Evolutionary conservation across 257 asterid genomes (phyloP), one percentile per base, ranked within the genome.

Genomic region (Haberlea rhodopensis): DNA sequence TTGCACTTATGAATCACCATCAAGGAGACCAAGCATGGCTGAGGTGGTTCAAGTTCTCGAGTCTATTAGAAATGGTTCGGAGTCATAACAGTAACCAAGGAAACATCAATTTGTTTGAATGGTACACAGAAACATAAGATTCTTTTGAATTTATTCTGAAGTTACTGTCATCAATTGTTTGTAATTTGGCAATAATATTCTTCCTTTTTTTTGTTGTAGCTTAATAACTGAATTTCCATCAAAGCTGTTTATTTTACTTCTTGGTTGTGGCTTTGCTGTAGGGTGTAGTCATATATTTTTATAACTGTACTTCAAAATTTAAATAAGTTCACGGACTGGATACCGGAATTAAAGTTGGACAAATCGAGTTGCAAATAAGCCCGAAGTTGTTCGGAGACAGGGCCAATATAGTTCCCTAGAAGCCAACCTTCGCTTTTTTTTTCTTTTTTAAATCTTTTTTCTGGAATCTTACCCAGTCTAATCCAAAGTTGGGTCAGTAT

Each of bases 1-100:
- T 54, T 87, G 99, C 64, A 84, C 94, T 24, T 71, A 71, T 1
- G 99, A 92, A 64, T 57, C 27, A 55, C 81, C 95, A 46, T 74
- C 80, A 21, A 84, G 84, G 80, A 82, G 97, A 68, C 96, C 97
- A 27, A 90, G 88, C 80, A 90, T 90, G 95, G 96, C 95, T 45
- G 97, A 90, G 76, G 96, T 81, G 18, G 95, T 88, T 61, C 96
- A 90, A 76, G 84, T 90, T 82, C 96, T 90, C 10, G 97, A 90
- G 72, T 79, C 96, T 51, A 76, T 89, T 66, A 77, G 95, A 63
- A 89, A 87, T 70, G 96, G 90, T 59, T 78, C 76, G 10, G 87
- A 75, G 54, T 74, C 78, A 57, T 77, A 62, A 26, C 34, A 21
- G 62, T 64, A 55, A 65, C 54, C 58, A 31, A 68, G 71, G 24